Conservation (phyloP, 768 basidiomycete species). For the Exidia glandulosa region DNA sequence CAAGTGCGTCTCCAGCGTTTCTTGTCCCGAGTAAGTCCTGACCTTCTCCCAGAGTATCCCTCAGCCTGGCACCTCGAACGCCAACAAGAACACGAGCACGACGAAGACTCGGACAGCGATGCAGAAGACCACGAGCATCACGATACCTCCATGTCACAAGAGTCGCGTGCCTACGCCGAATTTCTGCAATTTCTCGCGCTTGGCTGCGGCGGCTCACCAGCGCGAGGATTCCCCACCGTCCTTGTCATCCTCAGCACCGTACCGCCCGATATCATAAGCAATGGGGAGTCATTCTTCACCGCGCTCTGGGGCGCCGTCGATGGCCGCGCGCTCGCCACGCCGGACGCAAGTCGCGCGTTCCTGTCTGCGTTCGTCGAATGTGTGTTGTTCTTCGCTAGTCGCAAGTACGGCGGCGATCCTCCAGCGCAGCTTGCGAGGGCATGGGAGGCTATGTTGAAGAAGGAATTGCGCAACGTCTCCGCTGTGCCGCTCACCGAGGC, state of each 20-base stretch:
- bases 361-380: constrained; percentile 62
- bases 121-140: too few species aligned
- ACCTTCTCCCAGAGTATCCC: constrained; percentile 49
- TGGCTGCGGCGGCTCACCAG: constrained; percentile 70
- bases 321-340: constrained; percentile 48
- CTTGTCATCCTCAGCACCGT: constrained; percentile 76
- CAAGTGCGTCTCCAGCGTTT: too few species aligned
- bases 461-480: constrained; percentile 34
- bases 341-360: constrained; percentile 56
- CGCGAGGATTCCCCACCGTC: constrained; percentile 72
- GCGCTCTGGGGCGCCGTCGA: constrained; percentile 80
- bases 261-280: constrained; percentile 34
- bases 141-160: constrained; percentile 12
- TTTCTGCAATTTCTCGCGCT: constrained; percentile 71
- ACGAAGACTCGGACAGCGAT: too few species aligned
- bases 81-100: constrained; percentile 26
- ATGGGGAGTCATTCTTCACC: constrained; percentile 45
- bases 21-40: too few species aligned
- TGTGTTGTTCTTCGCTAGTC: constrained; percentile 42
- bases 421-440: constrained; percentile 33
- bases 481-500: constrained; percentile 37
- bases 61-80: constrained; percentile 50
- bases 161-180: constrained; percentile 46
- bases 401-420: constrained; percentile 11
- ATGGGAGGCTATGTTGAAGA: constrained; percentile 36